A percentile compares a stretch with the other conserved stretches of the same genome.
Conservation (phyloP, 2,329 filamentous ascomycete genomes). For the Beauveria rudraprayagi region DNA sequence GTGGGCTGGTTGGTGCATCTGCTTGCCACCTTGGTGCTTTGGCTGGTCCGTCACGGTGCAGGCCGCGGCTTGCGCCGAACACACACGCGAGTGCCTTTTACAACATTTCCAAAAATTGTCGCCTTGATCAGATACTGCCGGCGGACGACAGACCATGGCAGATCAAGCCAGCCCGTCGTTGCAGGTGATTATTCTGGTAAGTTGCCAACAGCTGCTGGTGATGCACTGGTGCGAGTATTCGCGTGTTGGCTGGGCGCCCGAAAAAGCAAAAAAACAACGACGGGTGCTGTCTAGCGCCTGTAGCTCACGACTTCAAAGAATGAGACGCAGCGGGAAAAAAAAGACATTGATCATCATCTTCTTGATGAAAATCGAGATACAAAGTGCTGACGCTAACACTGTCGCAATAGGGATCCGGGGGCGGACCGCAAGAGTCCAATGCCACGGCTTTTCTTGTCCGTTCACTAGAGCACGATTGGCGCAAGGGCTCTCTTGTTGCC, state of each 20-base stretch:
- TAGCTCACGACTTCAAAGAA: not conserved
- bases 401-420: slow-evolving; percentile 67
- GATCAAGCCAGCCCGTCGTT: slow-evolving; percentile 40
- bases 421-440: slow-evolving; percentile 83
- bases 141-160: slow-evolving; percentile 16
- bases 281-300: slow-evolving; percentile 2
- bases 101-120: not conserved
- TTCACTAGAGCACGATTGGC: slow-evolving; percentile 71
- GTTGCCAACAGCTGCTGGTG: slow-evolving; percentile 24
- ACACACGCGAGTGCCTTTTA: not conserved
- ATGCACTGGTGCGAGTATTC: not conserved
- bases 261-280: not conserved
- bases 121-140: no score
- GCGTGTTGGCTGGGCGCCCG: not conserved
- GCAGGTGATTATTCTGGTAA: slow-evolving; percentile 69
- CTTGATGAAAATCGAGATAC: no score
- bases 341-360: no score
- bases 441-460: slow-evolving; percentile 85
- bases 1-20: not conserved
- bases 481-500: slow-evolving; percentile 74
- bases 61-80: not conserved
- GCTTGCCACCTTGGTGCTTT: not conserved
- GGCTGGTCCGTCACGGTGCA: not conserved
- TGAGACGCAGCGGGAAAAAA: not conserved
- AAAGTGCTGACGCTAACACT: not conserved